These are phyloP conservation scores for Pythium pyrilobum DNA, from an alignment of 352 stramenopile species.

Conservation along the genomic window DNA sequence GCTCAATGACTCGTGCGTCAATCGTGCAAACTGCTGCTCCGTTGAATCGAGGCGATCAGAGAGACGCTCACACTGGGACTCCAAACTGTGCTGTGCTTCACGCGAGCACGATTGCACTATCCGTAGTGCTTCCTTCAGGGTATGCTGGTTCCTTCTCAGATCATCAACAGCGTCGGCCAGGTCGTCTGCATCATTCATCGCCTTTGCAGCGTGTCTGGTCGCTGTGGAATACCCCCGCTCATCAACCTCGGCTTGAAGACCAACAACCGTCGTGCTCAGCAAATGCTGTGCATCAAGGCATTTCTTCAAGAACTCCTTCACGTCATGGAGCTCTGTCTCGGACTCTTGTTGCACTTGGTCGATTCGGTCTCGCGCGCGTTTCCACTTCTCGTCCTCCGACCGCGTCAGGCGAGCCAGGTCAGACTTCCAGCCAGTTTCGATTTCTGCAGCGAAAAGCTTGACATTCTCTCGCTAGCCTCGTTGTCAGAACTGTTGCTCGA, in stretches of 20 bases:
- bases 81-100: conserved; percentile 27
- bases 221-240: conserved; percentile 7
- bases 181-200: conserved; percentile 3
- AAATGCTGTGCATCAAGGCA: conserved; percentile 58
- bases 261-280: conserved; percentile 48
- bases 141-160: conserved; percentile 40
- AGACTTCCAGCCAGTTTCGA: conserved; percentile 12
- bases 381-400: conserved; percentile 5
- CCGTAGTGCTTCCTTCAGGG: conserved; percentile 40
- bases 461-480: conserved; percentile 10
- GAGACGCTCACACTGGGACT: conserved; percentile 27
- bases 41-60: conserved; percentile 29
- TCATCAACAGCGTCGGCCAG: conserved; percentile 32
- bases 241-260: conserved; percentile 49
- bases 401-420: conserved; percentile 4
- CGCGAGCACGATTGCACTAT: conserved; percentile 41
- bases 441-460: conserved; percentile 12
- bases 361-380: conserved; percentile 4
- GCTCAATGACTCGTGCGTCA: conserved; percentile 27
- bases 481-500: background rate
- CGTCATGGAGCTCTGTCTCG: conserved; percentile 19
- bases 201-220: background rate
- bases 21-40: conserved; percentile 37
- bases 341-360: conserved; percentile 20
- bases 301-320: conserved; percentile 43